phyloP scores from a whole-genome alignment of 148 eudicot genomes.

The Camellia lanceoleosa region DNA sequence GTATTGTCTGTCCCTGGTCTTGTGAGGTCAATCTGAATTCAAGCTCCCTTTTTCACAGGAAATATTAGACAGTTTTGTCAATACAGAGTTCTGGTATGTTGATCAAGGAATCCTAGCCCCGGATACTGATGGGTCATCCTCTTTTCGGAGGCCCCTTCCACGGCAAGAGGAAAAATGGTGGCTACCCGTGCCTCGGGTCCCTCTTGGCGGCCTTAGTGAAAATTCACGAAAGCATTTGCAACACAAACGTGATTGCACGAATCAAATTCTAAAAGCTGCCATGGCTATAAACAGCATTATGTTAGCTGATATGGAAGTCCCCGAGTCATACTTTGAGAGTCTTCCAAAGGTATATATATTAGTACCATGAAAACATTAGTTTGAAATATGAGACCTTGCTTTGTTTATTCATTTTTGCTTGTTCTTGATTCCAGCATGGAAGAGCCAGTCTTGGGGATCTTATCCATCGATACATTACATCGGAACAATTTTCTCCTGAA shows the following conservation, averaged over 20 bases:
- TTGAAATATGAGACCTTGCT: background rate
- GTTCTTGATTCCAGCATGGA: conserved; percentile 39
- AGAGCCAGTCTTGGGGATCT: conserved; percentile 55
- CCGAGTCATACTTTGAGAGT: conserved; percentile 46
- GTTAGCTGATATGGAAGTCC: conserved; percentile 61
- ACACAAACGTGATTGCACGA: conserved; percentile 52
- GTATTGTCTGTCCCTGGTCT: background rate
- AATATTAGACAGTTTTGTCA: conserved; percentile 47
- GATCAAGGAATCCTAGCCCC: conserved; percentile 54
- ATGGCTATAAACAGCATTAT: conserved; percentile 56
- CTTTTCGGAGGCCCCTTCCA: conserved; percentile 43
- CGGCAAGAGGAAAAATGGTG: conserved; percentile 73
- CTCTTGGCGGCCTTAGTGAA: conserved; percentile 56
- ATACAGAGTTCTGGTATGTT: conserved; percentile 69
- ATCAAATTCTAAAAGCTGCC: conserved; percentile 68
- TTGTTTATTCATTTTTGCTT: background rate
- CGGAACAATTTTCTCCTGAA: conserved; percentile 59
- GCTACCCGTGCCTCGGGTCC: conserved; percentile 70
- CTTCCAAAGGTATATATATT: conserved; percentile 60
- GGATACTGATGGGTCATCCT: conserved; percentile 48
- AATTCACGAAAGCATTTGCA: conserved; percentile 48
- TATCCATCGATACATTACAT: conserved; percentile 49
- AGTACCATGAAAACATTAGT: background rate
- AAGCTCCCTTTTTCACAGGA: conserved; percentile 30
- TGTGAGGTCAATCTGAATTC: background rate